Evolutionary conservation across 306 rosid genomes (phyloP), one percentile per base, ranked within the genome.

Genomic region (Rosa persica): DNA sequence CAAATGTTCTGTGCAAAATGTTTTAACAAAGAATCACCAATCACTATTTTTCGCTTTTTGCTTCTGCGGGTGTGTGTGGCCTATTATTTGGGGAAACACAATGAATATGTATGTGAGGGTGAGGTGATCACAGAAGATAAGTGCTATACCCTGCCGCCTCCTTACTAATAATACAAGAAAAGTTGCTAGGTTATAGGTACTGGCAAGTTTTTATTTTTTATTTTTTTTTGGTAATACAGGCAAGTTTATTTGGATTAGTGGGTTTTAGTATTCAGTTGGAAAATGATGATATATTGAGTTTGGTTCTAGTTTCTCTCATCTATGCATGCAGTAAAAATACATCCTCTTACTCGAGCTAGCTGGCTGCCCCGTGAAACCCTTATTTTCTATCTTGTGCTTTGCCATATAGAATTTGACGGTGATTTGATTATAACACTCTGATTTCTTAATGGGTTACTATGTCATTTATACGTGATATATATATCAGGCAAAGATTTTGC

Each of bases 401-500:
- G 7, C 48, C 15, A 36, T 72, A 1, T 73, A 36, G 7, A 20
- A 11, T 5, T n/a, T 19, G 20, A 22, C 19, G 1, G 51, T 73
- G 43, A n/a, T 13, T 15, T 27, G 13, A 39, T 54, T 34, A 38
- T 65, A 60, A 25, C 38, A 34, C 70, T 57, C 70, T 17, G 22
- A 17, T 36, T 34, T 6, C 23, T 34, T 36, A 17, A 34, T 34
- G 5, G 22, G 5, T 36, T 65, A 15, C 13, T 27, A 70, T 62
- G 17, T 72, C n/a, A 38, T 23, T 11, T 48, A 5, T 36, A 38
- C 20, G 19, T 79, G 70, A 74, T 70, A 11, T 20, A 30, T 12
- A 30, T 12, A 51, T 43, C 82, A 83, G 87, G 87, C 48, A 70
- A 76, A 40, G 86, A 76, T 40, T 57, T 85, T 54, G 23, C 76